Evolutionary conservation across 1,139 yeast genomes (phyloP), one percentile per base, ranked within the genome.

Genomic region (Taphrina wiesneri): DNA sequence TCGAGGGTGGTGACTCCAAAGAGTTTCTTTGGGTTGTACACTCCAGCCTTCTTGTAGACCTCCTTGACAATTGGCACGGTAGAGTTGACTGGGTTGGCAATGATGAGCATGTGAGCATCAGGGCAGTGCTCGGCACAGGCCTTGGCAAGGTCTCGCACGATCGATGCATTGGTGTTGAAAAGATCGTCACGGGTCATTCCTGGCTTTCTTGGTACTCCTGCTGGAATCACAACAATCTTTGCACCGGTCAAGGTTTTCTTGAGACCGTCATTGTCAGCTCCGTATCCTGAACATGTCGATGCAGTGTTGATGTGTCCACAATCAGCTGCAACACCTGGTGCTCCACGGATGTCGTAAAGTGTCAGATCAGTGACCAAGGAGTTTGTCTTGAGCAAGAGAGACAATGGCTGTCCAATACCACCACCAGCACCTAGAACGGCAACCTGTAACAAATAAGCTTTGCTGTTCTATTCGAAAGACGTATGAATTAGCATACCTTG

Each of bases 1-100:
- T 93, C 99, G 77, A 93, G 84, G 71, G 98, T 92, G 80, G 98
- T 93, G 75, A 93, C 98, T 82, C 99, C 99, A 75, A 92, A 90
- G 77, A 93, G 83, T 79, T 86, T 89, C 82, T 85, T 85, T 74
- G 97, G 96, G 84, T 93, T 86, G 86, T 87, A 93, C 68, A 86
- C 96, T 72, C 91, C 92, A 78, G 84, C 84, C 74, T 86, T 81
- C 83, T 90, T 89, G 79, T 90, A 84, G 68, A 92, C 95, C 82
- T 92, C 97, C 69, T 96, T 92, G 70, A 92, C 97, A 79, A 93
- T 92, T 76, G 99, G 98, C 52, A 93, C 99, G 63, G 98, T 92
- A 63, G 98, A 91, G 86, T 93, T 93, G 77, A 93, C 98, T 51
- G 98, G 98, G 86, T 93, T 93, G 71, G 98, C 88, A 75, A 93